Evolutionary conservation across 176 grass and related monocot species (phyloP).

Genomic region (Ampelocalamus luodianensis): DNA sequence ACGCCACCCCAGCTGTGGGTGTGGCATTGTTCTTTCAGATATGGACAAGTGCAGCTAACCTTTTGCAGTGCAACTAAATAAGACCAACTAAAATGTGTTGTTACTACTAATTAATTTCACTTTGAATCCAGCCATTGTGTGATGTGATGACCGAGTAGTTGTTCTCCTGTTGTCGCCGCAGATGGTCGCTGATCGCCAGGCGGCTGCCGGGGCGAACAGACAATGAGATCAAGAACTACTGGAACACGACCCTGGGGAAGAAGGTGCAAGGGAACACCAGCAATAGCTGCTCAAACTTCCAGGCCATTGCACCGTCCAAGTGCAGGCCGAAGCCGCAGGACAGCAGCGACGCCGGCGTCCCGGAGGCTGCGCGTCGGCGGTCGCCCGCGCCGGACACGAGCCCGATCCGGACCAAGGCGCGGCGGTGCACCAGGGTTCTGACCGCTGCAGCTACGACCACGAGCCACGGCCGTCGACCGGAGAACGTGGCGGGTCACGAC

Average conservation of each 20-base stretch:
- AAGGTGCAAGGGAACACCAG: not conserved
- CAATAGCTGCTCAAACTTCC: not conserved
- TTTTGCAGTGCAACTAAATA: not conserved
- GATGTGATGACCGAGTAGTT: not conserved
- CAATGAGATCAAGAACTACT: constrained; percentile 68
- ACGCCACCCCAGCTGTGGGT: not conserved
- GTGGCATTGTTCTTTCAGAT: not conserved
- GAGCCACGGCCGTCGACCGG: not conserved
- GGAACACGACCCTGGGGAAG: constrained; percentile 56
- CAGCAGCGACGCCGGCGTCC: not conserved
- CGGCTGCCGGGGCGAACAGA: constrained; percentile 56
- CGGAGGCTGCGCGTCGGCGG: not conserved
- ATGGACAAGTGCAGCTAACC: not conserved
- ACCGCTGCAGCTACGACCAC: not conserved
- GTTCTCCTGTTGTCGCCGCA: not conserved
- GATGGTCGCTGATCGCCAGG: constrained; percentile 54
- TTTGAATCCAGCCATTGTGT: not conserved
- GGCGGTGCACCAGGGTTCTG: constrained; percentile 32
- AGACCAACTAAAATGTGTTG: not conserved
- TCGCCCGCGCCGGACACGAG: not conserved
- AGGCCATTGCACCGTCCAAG: not conserved
- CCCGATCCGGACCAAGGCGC: constrained; percentile 40
- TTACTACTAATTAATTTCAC: too few species aligned
- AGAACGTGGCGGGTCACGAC: not conserved
- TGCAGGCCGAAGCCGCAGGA: not conserved